Base-by-base conservation (phyloP, 495 filamentous ascomycete genomes). In the Saxophila tyrrhenica region DNA sequence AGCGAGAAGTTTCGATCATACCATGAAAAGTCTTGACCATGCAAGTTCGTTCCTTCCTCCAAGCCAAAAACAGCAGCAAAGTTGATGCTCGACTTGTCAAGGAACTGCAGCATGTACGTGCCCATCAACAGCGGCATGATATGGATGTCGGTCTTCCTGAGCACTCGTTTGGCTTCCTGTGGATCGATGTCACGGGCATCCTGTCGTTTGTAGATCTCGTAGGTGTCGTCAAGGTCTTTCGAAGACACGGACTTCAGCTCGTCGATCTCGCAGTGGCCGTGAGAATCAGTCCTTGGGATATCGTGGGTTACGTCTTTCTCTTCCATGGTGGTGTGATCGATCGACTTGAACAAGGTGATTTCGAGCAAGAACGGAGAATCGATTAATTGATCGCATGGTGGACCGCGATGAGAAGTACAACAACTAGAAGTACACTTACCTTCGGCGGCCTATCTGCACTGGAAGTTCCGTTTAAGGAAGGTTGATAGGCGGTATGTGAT, bases 51-150 rank as follows among this genome's bases (percentile, higher is more conserved):
- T 3, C 71, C 79, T 51, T 72, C 57, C 47, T 78, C 70, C 23
- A 82, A 54, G 0, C 78, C 79, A 57, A 76, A 81, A 0, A 79
- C 77, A n/a, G 73, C 76, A 2, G 80, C 75, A 54, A 76, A 83
- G 55, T 78, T 80, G 62, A 82, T 73, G 22, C 71, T 74, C 25
- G 74, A 74, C 62, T 83, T 83, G 55, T 83, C 79, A 5, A 81
- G 65, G 53, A 78, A 83, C 63, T 79, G 72, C 2, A 73, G 60
- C 51, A 80, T 64, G 51, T 81, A 82, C 0, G 75, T 80, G 2
- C 76, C 63, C 51, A 78, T 75, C 2, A 83, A 63, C 21, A 81
- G 61, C 0, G 80, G 78, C 23, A 82, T 65, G 50, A 83, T 63
- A 16, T 71, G 69, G 16, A 68, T 48, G 57, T 82, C 80, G 51